Base-by-base conservation (phyloP, 2,329 filamentous ascomycete species). In the Colletotrichum euphorbiae region DNA sequence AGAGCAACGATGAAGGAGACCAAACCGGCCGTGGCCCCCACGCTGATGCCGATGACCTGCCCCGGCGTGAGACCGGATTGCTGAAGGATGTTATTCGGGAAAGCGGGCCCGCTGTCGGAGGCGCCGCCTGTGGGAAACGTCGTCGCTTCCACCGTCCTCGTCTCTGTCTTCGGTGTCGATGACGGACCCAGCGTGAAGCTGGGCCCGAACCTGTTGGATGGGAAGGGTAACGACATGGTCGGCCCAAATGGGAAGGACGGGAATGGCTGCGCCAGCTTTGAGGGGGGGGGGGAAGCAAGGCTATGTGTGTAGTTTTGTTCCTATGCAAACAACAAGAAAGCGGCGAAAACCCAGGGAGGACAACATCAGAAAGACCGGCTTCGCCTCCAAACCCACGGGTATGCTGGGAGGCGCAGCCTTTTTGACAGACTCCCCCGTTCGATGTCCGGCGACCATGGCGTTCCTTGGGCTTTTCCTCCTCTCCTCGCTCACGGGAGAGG, bases 361-460 rank as follows among this genome's bases (percentile, higher is more conserved):
- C 19, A 17, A 42, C 63, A 67, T 67, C 31, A 58, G 65, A 59
- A 45, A 24, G 50, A 56, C 59, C 38, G 55, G 38, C 62, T 65
- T 64, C 46, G 31, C 45, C 64, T 51, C 31, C 52, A 8, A 21
- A 15, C 54, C 17, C 31, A 42, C 59, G 38, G 46, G 45, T 45
- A 48, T 51, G 57, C 50, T 12, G 61, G 66, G 61, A 65, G 66
- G 66, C 54, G 62, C 61, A 69, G 62, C 24, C 66, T 51, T 69
- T 68, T 69, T 69, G 61, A 69, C n/a, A 60, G 56, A 66, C 24
- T 45, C 61, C 55, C 24, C 66, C 61, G 54, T 66, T 61, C 15
- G 38, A 65, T 50, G 61, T 66, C 66, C 66, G 66, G 62, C 48
- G 66, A 51, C 54, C 66, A 69, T 69, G 66, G 66, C 66, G 65